phyloP scores from a whole-genome alignment of 768 basidiomycete species.

The Kwoniella europaea region DNA sequence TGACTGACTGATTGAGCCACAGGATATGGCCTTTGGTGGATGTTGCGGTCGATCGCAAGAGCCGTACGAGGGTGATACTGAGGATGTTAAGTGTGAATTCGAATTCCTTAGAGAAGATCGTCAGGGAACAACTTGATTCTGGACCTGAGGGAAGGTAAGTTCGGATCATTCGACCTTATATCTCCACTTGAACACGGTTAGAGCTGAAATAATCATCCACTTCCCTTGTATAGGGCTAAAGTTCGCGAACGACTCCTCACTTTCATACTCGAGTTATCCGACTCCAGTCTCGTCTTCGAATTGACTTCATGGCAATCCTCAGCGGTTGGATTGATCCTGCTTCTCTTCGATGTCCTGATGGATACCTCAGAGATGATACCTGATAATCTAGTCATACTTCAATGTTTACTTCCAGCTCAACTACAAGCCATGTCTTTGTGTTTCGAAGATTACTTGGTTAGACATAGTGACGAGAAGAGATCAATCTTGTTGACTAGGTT shows the following conservation, averaged over 20 bases:
- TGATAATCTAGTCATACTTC: conserved; percentile 26
- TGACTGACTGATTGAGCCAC: background rate
- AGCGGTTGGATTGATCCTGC: conserved; percentile 28
- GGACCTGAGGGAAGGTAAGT: conserved; percentile 16
- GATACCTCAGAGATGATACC: conserved; percentile 27
- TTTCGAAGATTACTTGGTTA: conserved; percentile 39
- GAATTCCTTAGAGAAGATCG: conserved; percentile 28
- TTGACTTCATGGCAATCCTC: conserved; percentile 23
- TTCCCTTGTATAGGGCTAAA: background rate
- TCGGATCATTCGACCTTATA: background rate
- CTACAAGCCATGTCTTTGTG: conserved; percentile 35
- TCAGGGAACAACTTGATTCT: conserved; percentile 18
- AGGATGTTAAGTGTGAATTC: conserved; percentile 31
- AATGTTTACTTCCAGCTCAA: conserved; percentile 31
- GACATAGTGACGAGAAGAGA: conserved; percentile 41
- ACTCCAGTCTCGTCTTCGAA: conserved; percentile 27
- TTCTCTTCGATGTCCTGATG: conserved; percentile 38
- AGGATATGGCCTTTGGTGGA: conserved; percentile 41
- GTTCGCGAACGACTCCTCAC: conserved; percentile 31
- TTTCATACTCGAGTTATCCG: conserved; percentile 36
- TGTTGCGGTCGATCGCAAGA: conserved; percentile 17
- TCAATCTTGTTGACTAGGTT: conserved; percentile 25
- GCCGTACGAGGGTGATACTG: conserved; percentile 29
- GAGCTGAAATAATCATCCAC: background rate
- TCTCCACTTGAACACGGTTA: too few species aligned